Percentiles rank a stretch among this genome's conserved stretches.
These are phyloP conservation scores for Rhynchospora breviuscula DNA, from an alignment of 176 grass and related monocot species.

Conservation along the genomic window DNA sequence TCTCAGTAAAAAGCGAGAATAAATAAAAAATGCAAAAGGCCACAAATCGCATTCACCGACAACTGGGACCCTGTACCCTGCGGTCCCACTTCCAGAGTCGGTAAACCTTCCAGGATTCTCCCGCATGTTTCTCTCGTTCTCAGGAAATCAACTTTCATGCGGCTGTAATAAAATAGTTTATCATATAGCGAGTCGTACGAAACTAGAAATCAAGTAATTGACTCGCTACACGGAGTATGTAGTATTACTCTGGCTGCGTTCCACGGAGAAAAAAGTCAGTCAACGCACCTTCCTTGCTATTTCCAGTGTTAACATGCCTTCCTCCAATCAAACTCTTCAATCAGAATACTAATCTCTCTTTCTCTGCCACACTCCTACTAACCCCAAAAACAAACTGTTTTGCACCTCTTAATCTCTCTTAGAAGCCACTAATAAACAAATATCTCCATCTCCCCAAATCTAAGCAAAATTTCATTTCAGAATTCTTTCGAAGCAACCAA, in stretches of 20 bases:
- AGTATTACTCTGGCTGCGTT: background rate
- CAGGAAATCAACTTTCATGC: background rate
- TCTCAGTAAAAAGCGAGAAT: background rate
- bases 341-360: too few relatives aligned
- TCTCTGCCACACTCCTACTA: background rate
- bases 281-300: background rate
- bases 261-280: conserved; percentile 8
- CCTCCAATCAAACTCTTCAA: background rate
- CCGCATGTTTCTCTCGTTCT: background rate
- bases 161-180: background rate
- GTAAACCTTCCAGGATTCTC: background rate
- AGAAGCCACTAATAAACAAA: background rate
- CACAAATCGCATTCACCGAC: background rate
- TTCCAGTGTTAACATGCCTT: background rate
- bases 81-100: background rate
- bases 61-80: background rate
- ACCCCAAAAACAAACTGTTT: background rate
- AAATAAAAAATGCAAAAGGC: background rate
- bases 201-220: too few relatives aligned
- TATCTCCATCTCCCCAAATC: background rate
- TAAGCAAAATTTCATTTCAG: background rate
- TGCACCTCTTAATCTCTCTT: background rate
- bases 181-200: background rate
- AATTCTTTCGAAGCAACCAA: background rate
- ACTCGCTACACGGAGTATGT: background rate